Base-by-base conservation (phyloP, 2,329 filamentous ascomycete species). In the Sporothrix curviconia region DNA sequence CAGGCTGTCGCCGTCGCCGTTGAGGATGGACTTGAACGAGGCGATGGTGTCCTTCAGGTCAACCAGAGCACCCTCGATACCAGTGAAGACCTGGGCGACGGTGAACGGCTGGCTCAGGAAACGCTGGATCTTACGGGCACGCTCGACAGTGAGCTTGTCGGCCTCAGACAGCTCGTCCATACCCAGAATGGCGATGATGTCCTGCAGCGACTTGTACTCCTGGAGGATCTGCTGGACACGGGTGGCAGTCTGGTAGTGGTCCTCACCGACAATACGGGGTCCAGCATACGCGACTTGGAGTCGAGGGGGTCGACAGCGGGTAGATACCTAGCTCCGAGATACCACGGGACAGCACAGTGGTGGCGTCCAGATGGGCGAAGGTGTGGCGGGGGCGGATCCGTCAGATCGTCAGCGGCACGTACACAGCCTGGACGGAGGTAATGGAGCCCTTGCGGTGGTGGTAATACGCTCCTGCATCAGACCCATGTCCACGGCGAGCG, bases 261-360 rank as follows among this genome's bases (percentile, higher is more conserved):
- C 94, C 73, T 97, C 83, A 76, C 94, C 94, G 71, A 99, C 89
- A 73, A 99, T 86, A 89, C 94, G 92, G 78, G 90, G 82, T 97
- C 94, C 73, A 99, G 83, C 89, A 99, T 96, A 86, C 94, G 92
- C 67, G 92, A 97, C 81, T 96, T 96, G 76, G 92, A 96, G 82
- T 97, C 94, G 66, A 99, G 92, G 79, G 94, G 94, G 77, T 99
- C 94, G 84, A 99, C 94, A 71, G 94, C 94, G 71, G 94, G 86
- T 99, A 99, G 83, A 97, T 99, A 91, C 94, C 94, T 86, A 99
- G 84, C 85, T 99, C 94, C 67, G 94, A 97, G 77, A 99, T 99
- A 92, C 94, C 92, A 89, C 94, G 92, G 72, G 94, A 99, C 85
- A 99, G 84, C 76, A 97, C 94, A 86, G 94, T 99, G 78, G 94